Evolutionary conservation across 2,329 filamentous ascomycete genomes (phyloP), one percentile per base, ranked within the genome.

Genomic region (Fusarium circinatum): DNA sequence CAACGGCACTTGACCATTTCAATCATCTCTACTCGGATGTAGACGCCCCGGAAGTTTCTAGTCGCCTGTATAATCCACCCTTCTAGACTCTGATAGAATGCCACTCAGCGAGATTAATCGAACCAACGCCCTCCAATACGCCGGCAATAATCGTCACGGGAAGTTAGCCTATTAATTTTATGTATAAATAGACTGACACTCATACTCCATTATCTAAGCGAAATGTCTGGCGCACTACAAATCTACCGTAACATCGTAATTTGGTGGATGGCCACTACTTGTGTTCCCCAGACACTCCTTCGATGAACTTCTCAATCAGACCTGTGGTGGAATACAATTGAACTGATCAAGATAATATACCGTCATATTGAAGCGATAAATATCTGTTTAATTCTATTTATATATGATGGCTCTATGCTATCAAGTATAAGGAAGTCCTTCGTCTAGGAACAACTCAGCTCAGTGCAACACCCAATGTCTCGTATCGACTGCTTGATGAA

Each of bases 1-100:
- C 10, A 1, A 7, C 2, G 15, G 7, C 3, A 10, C 1, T 10
- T 22, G 7, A 6, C 2, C 6, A 28, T 55, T n/a, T 8, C 22
- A 4, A 7, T 5, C 24, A 9, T 28, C 7, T 38, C 24, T 38
- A 22, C 8, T 17, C 32, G 10, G 24, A 17, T 28, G 4, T 22
- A 54, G 34, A 22, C 24, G 10, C 13, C 4, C 18, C 10, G 24
- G 26, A n/a, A 13, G 11, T 42, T 8, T 18, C 51, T 28, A n/a
- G 36, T 8, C 20, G 8, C 26, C 36, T 55, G 6, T n/a, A 18
- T n/a, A 42, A 20, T 28, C 26, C 7, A 30, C 20, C 14, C 24
- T 13, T n/a, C 2, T 13, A 39, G 34, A 42, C 36, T 13, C 34
- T 9, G 8, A 55, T 41, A 41, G 24, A n/a, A 41, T 41, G 15